Conservation (phyloP, 2,329 filamentous ascomycete genomes). For the Pseudocercospora cruenta region DNA sequence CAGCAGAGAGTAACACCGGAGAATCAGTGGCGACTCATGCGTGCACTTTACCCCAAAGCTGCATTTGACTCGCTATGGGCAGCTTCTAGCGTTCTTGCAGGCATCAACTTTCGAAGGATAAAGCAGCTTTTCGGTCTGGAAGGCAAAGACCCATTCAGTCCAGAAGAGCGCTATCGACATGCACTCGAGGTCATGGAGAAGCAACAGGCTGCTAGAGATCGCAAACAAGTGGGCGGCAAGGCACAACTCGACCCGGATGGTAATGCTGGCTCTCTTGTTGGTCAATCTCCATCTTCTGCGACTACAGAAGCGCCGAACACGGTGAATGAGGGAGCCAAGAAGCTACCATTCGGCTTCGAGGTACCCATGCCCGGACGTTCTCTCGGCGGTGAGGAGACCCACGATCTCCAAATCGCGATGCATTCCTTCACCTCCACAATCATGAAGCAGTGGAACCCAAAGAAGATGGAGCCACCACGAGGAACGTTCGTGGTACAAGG, state of each 20-base stretch:
- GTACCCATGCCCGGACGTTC: slow-evolving; percentile 29
- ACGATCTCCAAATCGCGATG: slow-evolving; percentile 37
- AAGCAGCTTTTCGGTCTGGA: slow-evolving; percentile 44
- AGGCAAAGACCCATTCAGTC: slow-evolving; percentile 36
- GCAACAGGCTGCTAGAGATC: slow-evolving; percentile 30
- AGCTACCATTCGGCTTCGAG: slow-evolving; percentile 32
- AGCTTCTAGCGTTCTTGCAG: slow-evolving; percentile 39
- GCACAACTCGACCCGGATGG: slow-evolving; percentile 30
- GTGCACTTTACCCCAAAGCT: slow-evolving; percentile 44
- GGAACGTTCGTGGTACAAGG: slow-evolving; percentile 51
- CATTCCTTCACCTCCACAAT: slow-evolving; percentile 33
- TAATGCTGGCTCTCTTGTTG: slow-evolving; percentile 19
- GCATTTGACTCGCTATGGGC: slow-evolving; percentile 41
- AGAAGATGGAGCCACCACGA: slow-evolving; percentile 44
- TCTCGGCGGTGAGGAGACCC: slow-evolving; percentile 16
- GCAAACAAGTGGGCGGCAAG: slow-evolving; percentile 24
- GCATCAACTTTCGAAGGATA: slow-evolving; percentile 41
- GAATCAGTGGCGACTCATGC: slow-evolving; percentile 45
- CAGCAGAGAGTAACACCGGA: slow-evolving; percentile 44
- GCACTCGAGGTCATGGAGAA: slow-evolving; percentile 37
- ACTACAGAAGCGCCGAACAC: slow-evolving; percentile 2
- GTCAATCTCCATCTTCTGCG: slow-evolving; percentile 10
- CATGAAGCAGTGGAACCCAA: slow-evolving; percentile 37
- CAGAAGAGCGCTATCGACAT: slow-evolving; percentile 37
- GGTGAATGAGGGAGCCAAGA: slow-evolving; percentile 19